Evolutionary conservation across 768 basidiomycete genomes (phyloP).

Genomic region (Podaxis mareebaensis): DNA sequence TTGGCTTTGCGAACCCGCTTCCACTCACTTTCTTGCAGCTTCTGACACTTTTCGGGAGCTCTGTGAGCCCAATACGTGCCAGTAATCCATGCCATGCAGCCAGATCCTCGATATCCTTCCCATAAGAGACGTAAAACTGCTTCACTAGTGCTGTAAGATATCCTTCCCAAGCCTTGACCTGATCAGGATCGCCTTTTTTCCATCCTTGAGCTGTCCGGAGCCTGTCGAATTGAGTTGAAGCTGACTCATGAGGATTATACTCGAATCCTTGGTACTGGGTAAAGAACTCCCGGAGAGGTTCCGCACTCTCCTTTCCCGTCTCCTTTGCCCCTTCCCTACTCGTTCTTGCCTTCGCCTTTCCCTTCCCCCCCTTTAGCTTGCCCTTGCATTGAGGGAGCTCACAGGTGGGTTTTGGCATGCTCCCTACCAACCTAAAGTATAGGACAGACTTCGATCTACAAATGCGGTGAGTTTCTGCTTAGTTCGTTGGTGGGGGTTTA

Average conservation of each 20-base stretch:
- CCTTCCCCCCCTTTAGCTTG: background rate
- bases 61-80: background rate
- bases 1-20: background rate
- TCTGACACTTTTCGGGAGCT: background rate
- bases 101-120: background rate
- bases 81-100: conserved; percentile 13
- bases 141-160: conserved; percentile 5
- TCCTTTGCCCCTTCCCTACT: too few species aligned
- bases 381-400: background rate
- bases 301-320: background rate
- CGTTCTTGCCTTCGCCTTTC: too few species aligned
- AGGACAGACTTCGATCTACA: background rate
- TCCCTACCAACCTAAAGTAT: background rate
- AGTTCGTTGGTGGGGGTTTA: background rate
- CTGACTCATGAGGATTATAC: conserved; percentile 8
- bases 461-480: background rate
- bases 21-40: conserved; percentile 3
- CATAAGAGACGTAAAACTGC: conserved; percentile 8
- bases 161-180: background rate
- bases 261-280: conserved; percentile 9
- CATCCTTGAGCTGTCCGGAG: conserved; percentile 1
- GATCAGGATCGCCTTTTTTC: background rate
- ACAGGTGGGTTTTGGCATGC: background rate
- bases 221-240: conserved; percentile 8
- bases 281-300: conserved; percentile 12